phyloP scores from a whole-genome alignment of 73 alveolate genomes.

The Durusdinium trenchii region DNA sequence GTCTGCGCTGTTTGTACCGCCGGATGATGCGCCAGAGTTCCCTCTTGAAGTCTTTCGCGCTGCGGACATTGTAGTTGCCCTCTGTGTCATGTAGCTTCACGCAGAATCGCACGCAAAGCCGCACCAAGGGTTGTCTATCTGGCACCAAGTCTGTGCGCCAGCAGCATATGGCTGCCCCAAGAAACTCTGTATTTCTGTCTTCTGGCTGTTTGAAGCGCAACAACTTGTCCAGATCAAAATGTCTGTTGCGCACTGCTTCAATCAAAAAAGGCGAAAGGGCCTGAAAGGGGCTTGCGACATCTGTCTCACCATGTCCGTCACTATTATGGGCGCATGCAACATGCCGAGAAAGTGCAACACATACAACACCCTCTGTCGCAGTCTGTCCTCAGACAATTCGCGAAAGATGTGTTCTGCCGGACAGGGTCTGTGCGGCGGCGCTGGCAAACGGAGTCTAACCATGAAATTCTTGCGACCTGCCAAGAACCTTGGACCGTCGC shows the following conservation, averaged over 20 bases:
- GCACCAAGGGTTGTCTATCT: neutral
- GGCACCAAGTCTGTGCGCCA: neutral
- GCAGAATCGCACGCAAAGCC: neutral
- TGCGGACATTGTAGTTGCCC: neutral
- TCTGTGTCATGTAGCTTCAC: neutral
- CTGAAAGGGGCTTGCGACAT: neutral
- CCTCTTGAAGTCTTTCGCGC: neutral
- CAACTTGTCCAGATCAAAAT: neutral
- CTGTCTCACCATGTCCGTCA: neutral
- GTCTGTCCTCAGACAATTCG: neutral
- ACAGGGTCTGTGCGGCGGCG: neutral
- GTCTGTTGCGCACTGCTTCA: neutral
- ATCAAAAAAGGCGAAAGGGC: neutral
- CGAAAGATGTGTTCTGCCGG: neutral
- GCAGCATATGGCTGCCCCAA: neutral
- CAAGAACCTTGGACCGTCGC: neutral
- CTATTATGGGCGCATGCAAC: neutral
- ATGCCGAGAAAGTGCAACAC: neutral
- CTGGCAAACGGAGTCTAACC: neutral
- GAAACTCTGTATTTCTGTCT: neutral
- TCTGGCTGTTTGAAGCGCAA: neutral
- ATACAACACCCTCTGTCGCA: neutral
- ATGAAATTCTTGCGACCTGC: neutral
- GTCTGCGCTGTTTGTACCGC: neutral
- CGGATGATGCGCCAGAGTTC: neutral